Conservation (phyloP, 345 rosid genomes). For the Gossypium rotundifolium region DNA sequence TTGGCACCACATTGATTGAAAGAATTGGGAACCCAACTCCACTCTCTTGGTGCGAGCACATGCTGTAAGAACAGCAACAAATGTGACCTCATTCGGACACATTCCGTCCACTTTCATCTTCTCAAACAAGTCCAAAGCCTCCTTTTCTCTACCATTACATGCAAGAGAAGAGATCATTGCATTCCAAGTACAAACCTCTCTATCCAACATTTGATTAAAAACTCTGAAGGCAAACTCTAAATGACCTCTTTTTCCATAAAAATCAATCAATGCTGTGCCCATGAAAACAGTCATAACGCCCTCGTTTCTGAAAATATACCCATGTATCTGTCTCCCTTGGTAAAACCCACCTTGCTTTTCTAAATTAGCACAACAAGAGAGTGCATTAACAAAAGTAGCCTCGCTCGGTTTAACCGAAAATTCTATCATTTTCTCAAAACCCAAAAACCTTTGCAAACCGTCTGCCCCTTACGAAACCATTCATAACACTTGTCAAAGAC, state of each 20-base stretch:
- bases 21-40: slow-evolving; percentile 42
- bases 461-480: slow-evolving; percentile 46
- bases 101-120: slow-evolving; percentile 34
- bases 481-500: slow-evolving; percentile 67
- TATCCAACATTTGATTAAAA: slow-evolving; percentile 30
- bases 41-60: slow-evolving; percentile 55
- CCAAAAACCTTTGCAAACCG: slow-evolving; percentile 34
- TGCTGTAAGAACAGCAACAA: slow-evolving; percentile 54
- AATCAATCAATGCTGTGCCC: slow-evolving; percentile 58
- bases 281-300: slow-evolving; percentile 25
- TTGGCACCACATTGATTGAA: slow-evolving; percentile 29
- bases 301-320: slow-evolving; percentile 39
- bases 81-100: slow-evolving; percentile 52
- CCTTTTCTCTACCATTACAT: slow-evolving; percentile 38
- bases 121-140: slow-evolving; percentile 53
- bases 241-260: slow-evolving; percentile 58
- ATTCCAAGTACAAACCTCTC: slow-evolving; percentile 57
- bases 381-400: slow-evolving; percentile 52
- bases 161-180: slow-evolving; percentile 58
- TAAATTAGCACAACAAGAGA: slow-evolving; percentile 57
- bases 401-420: slow-evolving; percentile 47
- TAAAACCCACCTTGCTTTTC: slow-evolving; percentile 33
- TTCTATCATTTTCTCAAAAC: slow-evolving; percentile 43
- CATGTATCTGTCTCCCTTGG: slow-evolving; percentile 63
- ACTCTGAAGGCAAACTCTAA: slow-evolving; percentile 29